These are phyloP conservation scores for Penicillium sp. DNA, from an alignment of 2,329 filamentous ascomycete genomes.

Conservation along the genomic window DNA sequence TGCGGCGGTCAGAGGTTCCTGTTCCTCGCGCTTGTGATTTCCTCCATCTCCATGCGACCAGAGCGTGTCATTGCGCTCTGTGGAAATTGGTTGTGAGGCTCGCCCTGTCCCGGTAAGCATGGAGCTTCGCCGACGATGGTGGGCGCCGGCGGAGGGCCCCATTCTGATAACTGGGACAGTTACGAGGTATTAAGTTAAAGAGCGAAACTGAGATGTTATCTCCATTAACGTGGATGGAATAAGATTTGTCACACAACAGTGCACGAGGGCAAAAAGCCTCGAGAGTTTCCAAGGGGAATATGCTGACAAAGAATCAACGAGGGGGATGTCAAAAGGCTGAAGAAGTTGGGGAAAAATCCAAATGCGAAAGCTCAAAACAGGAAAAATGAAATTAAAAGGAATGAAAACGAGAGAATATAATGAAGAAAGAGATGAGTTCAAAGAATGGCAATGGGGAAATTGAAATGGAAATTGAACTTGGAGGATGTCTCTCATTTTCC, in stretches of 20 bases:
- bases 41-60: slow-evolving; percentile 23
- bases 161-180: slow-evolving; percentile 21
- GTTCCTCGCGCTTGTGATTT: slow-evolving; percentile 32
- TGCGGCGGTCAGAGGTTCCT: slow-evolving; percentile 29
- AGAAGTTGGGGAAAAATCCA: not conserved
- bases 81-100: slow-evolving; percentile 41
- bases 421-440: not conserved
- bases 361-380: not conserved
- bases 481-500: not conserved
- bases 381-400: slow-evolving; percentile 1
- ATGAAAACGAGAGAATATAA: not conserved
- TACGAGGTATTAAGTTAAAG: slow-evolving; percentile 11
- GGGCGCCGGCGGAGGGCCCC: slow-evolving; percentile 33
- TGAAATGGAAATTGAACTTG: not conserved
- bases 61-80: slow-evolving; percentile 35
- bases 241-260: slow-evolving; percentile 13
- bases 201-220: slow-evolving; percentile 8
- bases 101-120: slow-evolving; percentile 45
- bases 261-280: slow-evolving; percentile 2
- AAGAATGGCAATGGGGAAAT: not conserved
- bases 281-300: not conserved
- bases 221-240: slow-evolving; percentile 18
- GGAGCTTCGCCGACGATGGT: slow-evolving; percentile 40
- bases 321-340: no score
- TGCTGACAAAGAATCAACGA: slow-evolving; percentile 10